Base-by-base conservation (phyloP, 2,329 filamentous ascomycete genomes). In the Penicillium hordei region DNA sequence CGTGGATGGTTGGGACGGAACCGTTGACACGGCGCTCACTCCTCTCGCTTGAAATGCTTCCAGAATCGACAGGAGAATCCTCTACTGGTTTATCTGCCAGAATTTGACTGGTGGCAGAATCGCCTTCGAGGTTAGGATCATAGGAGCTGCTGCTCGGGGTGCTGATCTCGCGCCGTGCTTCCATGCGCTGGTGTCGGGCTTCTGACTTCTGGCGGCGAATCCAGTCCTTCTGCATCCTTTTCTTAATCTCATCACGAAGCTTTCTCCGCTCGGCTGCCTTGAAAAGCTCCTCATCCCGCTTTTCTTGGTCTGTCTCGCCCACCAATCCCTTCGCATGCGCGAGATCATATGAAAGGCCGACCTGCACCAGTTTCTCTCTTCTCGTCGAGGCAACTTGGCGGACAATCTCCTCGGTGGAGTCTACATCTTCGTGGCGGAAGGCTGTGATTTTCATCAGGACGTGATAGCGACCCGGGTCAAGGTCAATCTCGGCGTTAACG, bases 381-480 rank as follows among this genome's bases (percentile, higher is more conserved):
- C 79, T 75, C 3, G 78, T 78, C 52, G 84, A 83, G 55, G 86
- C 89, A 55, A 86, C 84, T 8, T 81, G 78, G 49, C 85, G 83
- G 25, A 93, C 84, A 1, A 89, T 85, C 38, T 91, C 83, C 61
- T 91, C 87, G 17, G 89, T 83, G 0, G 83, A 79, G 0, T 78
- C 74, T 9, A 81, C 75, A 27, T 80, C 70, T 5, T 73, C 68
- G 10, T 75, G 67, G n/a, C 88, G 83, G 19, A 81, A 82, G 1
- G 89, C 89, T 8, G 87, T 86, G 57, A 94, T 82, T 70, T 90
- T 91, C 72, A 93, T 83, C 23, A 91, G 80, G 5, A 95, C 85
- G 7, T 84, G 85, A 73, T 95, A 95, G 43, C 83, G 85, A 12
- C 91, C 91, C 0, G 88, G 83, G 21, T 90, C 86, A 27, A 95